Base-by-base conservation (phyloP, 2,329 filamentous ascomycete species). In the Talaromyces sp. region DNA sequence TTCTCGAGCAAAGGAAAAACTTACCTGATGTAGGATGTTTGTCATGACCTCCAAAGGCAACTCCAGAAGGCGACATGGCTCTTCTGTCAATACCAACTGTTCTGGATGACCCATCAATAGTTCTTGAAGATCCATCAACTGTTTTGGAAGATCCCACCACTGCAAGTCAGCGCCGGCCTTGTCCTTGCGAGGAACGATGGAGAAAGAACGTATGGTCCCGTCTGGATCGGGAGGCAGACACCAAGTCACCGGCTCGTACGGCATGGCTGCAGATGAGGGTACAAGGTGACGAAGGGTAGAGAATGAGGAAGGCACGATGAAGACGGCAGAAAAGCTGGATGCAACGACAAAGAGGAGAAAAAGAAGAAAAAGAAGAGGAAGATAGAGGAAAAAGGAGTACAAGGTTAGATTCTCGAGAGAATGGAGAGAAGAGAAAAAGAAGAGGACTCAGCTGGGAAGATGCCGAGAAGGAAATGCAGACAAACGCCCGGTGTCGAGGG, bases 21-120 rank as follows among this genome's bases (percentile, higher is more conserved):
- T 63, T 19, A 63, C 61, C 61, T 63, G 37, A 2, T 63, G 22
- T 27, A 63, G 11, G 24, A 63, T 45, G 14, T 37, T 63, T 14
- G 24, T n/a, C 39, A 63, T 31, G 61, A 63, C 31, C 39, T 63
- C 61, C n/a, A 57, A 39, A 35, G 61, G 61, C 8, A 63, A 27
- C 24, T 22, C 27, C 39, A 63, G 24, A 10, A 62, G 48, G 14
- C n/a, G 39, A 24, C 47, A 56, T 24, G 52, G 52, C n/a, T 1
- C 48, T 8, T 33, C 8, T 31, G 31, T 19, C 35, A 13, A 37
- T 6, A 50, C 22, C 27, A n/a, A 50, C 22, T 27, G 24, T n/a
- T 54, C 27, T 31, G 24, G 27, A 11, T 27, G 27, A 6, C 6
- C 27, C 27, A 27, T 27, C 27, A 27, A 7, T 7, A 27, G 27